A percentile compares a stretch with the other conserved stretches of the same genome.
phyloP scores from a whole-genome alignment of 2,329 filamentous ascomycete genomes.

The Xylaria multiplex region DNA sequence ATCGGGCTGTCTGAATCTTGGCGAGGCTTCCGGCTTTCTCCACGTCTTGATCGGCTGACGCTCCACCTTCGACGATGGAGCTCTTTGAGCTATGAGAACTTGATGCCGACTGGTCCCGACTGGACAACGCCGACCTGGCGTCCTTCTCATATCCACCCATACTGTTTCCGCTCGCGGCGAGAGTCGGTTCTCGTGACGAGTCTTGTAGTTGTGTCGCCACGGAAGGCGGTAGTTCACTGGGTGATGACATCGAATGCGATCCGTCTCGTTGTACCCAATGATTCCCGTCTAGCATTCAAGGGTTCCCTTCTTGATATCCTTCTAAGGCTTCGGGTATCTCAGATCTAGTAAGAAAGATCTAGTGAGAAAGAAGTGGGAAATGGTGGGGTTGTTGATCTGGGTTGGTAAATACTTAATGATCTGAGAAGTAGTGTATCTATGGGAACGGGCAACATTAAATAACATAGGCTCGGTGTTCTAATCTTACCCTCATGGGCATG shows the following conservation, averaged over 20 bases:
- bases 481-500: neutral
- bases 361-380: no score
- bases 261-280: neutral
- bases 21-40: slow-evolving; percentile 24
- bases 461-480: neutral
- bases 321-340: no score
- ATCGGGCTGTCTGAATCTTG: slow-evolving; percentile 27
- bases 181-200: slow-evolving; percentile 28
- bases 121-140: slow-evolving; percentile 15
- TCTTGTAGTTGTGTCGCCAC: slow-evolving; percentile 26
- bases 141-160: slow-evolving; percentile 24
- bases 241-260: slow-evolving; percentile 9
- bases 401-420: neutral
- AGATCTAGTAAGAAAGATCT: no score
- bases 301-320: no score
- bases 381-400: no score
- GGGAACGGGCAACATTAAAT: slow-evolving; percentile 6
- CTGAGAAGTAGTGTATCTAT: neutral
- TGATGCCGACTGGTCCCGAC: slow-evolving; percentile 8
- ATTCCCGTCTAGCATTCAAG: neutral
- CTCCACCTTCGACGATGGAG: slow-evolving; percentile 21
- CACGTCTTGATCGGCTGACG: neutral
- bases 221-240: slow-evolving; percentile 6
- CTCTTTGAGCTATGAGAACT: slow-evolving; percentile 15
- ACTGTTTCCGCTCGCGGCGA: slow-evolving; percentile 30